A percentile compares a stretch with the other conserved stretches of the same genome.
Evolutionary conservation across 2,329 filamentous ascomycete species (phyloP).

Genomic region (Aureobasidium pullulans): DNA sequence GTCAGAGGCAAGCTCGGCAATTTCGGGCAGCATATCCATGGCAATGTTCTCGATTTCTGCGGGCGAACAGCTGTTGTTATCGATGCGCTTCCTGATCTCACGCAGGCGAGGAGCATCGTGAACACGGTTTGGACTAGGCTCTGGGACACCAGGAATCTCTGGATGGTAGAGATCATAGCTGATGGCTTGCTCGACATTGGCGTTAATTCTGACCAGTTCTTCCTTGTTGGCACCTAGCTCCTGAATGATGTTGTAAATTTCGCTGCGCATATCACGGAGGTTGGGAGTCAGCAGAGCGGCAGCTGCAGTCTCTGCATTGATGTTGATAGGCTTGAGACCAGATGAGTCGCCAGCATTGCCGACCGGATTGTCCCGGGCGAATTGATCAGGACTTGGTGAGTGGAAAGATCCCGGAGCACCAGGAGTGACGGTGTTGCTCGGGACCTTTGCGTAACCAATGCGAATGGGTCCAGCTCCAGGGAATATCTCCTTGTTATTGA

Average conservation of each 20-base stretch:
- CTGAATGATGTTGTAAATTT: constrained; percentile 78
- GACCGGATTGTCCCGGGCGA: constrained; percentile 45
- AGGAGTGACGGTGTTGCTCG: constrained; percentile 79
- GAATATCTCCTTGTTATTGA: constrained; percentile 98
- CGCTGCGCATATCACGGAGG: constrained; percentile 67
- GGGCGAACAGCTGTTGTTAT: constrained; percentile 81
- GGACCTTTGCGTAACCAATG: constrained; percentile 96
- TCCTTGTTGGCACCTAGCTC: constrained; percentile 82
- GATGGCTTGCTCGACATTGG: constrained; percentile 69
- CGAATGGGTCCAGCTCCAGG: constrained; percentile 89
- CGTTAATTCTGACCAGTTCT: constrained; percentile 64
- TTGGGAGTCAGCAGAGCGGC: constrained; percentile 61
- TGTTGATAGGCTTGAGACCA: constrained; percentile 25
- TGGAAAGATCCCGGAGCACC: constrained; percentile 81
- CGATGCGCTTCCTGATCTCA: constrained; percentile 94
- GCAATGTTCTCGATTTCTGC: constrained; percentile 90
- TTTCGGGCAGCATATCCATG: constrained; percentile 89
- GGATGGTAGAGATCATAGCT: constrained; percentile 63
- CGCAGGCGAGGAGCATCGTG: constrained; percentile 92
- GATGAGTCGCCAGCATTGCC: constrained; percentile 30
- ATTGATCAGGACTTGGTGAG: constrained; percentile 85
- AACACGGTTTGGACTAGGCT: constrained; percentile 79
- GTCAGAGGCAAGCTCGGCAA: constrained; percentile 88
- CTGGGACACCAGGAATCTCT: constrained; percentile 82
- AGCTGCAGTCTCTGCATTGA: constrained; percentile 39